These are phyloP conservation scores for Cladosporium austrohemisphaericum DNA, from an alignment of 2,329 filamentous ascomycete genomes.

Conservation along the genomic window DNA sequence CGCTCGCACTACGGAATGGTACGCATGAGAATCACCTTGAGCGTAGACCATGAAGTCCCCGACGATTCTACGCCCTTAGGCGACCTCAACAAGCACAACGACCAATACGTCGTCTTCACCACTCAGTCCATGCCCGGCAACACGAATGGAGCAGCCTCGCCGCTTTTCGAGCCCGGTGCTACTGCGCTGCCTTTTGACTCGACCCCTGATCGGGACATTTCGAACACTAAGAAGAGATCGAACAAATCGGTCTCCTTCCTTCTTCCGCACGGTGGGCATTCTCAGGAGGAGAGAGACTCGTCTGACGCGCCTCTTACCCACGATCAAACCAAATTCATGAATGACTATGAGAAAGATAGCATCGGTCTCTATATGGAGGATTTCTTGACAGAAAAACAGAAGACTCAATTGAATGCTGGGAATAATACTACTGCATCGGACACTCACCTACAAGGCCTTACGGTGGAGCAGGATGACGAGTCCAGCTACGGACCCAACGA, in stretches of 20 bases:
- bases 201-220: not conserved
- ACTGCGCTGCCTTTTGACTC: not conserved
- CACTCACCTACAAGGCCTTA: constrained; percentile 5
- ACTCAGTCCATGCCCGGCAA: not conserved
- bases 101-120: constrained; percentile 1
- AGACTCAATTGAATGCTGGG: not conserved
- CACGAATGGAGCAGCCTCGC: not conserved
- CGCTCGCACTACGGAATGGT: constrained; percentile 17
- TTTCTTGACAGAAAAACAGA: not conserved
- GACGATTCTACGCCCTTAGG: not conserved
- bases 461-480: not conserved
- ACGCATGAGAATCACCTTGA: not conserved
- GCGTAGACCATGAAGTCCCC: not conserved
- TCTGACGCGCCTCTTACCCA: not conserved
- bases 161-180: not conserved
- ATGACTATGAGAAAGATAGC: too few relatives aligned
- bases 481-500: not conserved
- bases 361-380: not conserved
- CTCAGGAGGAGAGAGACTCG: not conserved
- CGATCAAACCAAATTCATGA: not conserved
- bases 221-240: not conserved
- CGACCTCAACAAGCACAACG: not conserved
- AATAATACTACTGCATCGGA: constrained; percentile 28
- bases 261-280: not conserved
- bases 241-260: not conserved